Conservation (phyloP, 768 basidiomycete species). For the Leccinum boreale region DNA sequence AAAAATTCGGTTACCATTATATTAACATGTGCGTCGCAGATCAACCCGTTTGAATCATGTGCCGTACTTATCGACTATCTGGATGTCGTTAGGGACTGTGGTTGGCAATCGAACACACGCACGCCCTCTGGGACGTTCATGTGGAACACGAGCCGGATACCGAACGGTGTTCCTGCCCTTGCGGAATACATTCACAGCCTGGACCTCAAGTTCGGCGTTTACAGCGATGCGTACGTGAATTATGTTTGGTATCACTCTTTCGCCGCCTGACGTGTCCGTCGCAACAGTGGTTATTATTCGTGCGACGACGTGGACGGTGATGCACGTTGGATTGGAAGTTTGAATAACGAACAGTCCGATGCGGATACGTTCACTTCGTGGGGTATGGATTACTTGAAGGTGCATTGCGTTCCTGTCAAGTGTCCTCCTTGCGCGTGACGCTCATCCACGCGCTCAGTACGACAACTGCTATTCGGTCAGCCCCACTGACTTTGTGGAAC, state of each 20-base stretch:
- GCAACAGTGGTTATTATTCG: constrained; percentile 8
- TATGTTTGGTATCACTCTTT: neutral
- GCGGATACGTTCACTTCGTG: constrained; percentile 5
- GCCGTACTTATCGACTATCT: neutral
- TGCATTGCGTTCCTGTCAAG: neutral
- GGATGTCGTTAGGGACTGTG: constrained; percentile 7
- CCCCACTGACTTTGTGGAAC: constrained; percentile 1
- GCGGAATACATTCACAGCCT: constrained; percentile 8
- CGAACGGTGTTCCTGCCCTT: constrained; percentile 11
- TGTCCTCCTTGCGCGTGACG: neutral
- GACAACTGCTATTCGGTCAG: constrained; percentile 12
- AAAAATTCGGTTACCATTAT: constrained; percentile 4
- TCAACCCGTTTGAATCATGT: neutral
- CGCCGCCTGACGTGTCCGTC: neutral
- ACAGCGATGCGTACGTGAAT: constrained; percentile 13
- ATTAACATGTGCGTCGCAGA: constrained; percentile 5
- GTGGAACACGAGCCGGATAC: constrained; percentile 10
- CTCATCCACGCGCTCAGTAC: constrained; percentile 1
- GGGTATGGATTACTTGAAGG: constrained; percentile 15
- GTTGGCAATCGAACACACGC: constrained; percentile 10
- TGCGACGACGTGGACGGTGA: constrained; percentile 2
- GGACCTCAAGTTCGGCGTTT: constrained; percentile 8
- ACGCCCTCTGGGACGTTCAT: constrained; percentile 1
- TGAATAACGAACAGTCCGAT: constrained; percentile 7
- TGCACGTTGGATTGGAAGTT: constrained; percentile 6